Base-by-base conservation (phyloP, 305 asterid genomes). In the Rubia tinctorum region DNA sequence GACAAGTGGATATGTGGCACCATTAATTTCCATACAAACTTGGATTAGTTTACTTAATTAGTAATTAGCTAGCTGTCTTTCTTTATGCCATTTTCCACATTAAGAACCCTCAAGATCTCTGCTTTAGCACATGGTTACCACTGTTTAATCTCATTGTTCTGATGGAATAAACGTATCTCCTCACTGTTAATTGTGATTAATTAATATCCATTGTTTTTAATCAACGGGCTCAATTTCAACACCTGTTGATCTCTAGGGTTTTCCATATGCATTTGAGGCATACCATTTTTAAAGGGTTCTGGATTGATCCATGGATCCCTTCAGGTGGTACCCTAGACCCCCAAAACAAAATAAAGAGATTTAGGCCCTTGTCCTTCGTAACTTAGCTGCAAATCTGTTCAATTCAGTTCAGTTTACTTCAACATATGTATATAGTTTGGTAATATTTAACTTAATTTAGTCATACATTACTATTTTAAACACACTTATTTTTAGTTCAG, bases 101-200 rank as follows among this genome's bases (percentile, higher is more conserved):
- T 39, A 40, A 60, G 34, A 59, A 25, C 13, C 65, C 65, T 59
- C 23, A 18, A 53, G 60, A 53, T 53, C 60, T 53, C 69, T 27
- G 72, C 80, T 82, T 73, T 73, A 73, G 75, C 83, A 76, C 85
- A 79, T 82, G 81, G 56, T 68, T 37, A 71, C 17, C 83, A 77
- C 82, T 59, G 10, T 13, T 49, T 0, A 11, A 53, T 72, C 43
- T 70, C 23, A 69, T 55, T 42, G 74, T 47, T 69, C 60, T 23
- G 7, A 65, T 71, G 56, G 20, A 13, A 71, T 7, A 18, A 37
- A 65, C 14, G 2, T 4, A 71, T 45, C 62, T 39, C 20, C 8
- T 61, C 45, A 8, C 22, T 65, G 23, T 30, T 9, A 56, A 9
- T 2, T 8, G 27, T 22, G 62, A 11, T 9, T 23, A 20, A 11